Evolutionary conservation across 805 yeast genomes (phyloP), one percentile per base, ranked within the genome.

Genomic region (Candida tammaniensis): DNA sequence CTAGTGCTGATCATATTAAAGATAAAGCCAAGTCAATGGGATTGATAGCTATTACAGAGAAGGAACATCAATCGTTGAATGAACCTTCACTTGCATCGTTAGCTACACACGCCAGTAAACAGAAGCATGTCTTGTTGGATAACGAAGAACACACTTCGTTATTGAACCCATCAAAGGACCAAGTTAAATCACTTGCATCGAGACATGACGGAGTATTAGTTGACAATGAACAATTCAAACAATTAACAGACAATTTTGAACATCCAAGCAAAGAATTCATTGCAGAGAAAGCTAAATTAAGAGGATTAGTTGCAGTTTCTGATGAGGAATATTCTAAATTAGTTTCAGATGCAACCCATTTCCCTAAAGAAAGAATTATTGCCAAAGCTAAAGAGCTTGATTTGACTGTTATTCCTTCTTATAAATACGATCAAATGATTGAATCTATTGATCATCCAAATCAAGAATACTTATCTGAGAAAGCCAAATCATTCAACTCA

Each of bases 371-470:
- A 13, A 44, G 40, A 8, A 32, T 54, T 11, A 36, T 33, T 1
- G 27, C 38, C 11, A 45, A 47, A 36, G 59, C 65, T 16, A 36
- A 42, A 15, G 39, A 36, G 6, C 36, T 42, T 18, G 59, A 57
- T 11, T 45, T 57, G 39, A 51, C 46, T 11, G 49, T 49, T 3
- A 22, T 61, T 2, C 40, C 36, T 11, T 7, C 16, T 3, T 18
- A 31, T 12, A 36, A 50, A 22, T 36, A 44, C 18, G 38, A 39
- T 2, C 25, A 30, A 9, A 24, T 44, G 36, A 28, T 27, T n/a
- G 19, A 38, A 22, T 23, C 4, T 18, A 26, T 44, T 8, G 48
- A 51, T 2, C 10, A 33, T 10, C 63, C 59, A 24, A 28, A 47
- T 2, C 33, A 27, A 13, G 56, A 54, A 1, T 51, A 54, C 33